Percentiles rank a stretch among this genome's conserved stretches.
These are phyloP conservation scores for Saturnispora hagleri DNA, from an alignment of 805 yeast species.

Conservation along the genomic window DNA sequence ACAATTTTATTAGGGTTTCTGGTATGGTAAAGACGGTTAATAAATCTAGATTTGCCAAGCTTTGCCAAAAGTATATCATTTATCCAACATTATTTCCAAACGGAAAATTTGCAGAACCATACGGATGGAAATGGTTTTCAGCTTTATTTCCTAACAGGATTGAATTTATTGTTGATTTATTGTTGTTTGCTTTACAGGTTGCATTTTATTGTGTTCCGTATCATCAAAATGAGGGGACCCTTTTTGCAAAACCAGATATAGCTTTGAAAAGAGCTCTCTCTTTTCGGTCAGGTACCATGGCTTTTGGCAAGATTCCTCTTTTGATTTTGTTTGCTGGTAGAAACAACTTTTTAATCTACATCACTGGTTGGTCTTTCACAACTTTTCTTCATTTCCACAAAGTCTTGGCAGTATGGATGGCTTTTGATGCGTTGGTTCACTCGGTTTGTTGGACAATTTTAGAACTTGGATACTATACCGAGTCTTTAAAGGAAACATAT, in stretches of 20 bases:
- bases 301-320: constrained; percentile 32
- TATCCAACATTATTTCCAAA: constrained; percentile 31
- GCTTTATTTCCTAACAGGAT: constrained; percentile 9
- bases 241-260: constrained; percentile 23
- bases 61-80: constrained; percentile 26
- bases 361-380: constrained; percentile 35
- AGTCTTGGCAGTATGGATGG: constrained; percentile 49
- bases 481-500: constrained; percentile 9
- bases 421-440: constrained; percentile 32
- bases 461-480: constrained; percentile 8
- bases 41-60: constrained; percentile 3
- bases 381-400: constrained; percentile 50
- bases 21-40: constrained; percentile 23
- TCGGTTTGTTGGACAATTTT: constrained; percentile 26
- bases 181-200: constrained; percentile 7
- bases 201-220: constrained; percentile 10
- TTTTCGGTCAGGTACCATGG: constrained; percentile 31
- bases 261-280: constrained; percentile 23
- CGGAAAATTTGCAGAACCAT: constrained; percentile 15
- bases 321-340: constrained; percentile 39
- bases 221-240: constrained; percentile 6
- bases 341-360: constrained; percentile 34
- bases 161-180: constrained; percentile 7
- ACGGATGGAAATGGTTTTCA: constrained; percentile 13
- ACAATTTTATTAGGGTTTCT: constrained; percentile 25